Percentiles rank a stretch among this genome's conserved stretches.
Evolutionary conservation across 1,284 basidiomycete species (phyloP).

Genomic region (Ustilago xerochloae): DNA sequence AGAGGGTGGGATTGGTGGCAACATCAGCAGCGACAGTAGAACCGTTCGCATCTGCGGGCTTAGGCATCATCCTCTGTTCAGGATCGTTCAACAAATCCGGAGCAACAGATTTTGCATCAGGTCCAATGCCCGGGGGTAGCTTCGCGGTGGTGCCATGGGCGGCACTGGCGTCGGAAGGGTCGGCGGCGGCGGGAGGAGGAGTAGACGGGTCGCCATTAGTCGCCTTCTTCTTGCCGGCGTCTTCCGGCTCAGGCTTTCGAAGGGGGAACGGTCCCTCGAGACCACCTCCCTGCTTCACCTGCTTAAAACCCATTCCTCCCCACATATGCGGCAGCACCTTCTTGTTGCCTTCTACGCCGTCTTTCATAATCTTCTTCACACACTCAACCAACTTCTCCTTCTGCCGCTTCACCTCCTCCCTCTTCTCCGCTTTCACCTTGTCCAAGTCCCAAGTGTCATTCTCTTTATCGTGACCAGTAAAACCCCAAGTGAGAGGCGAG

Average conservation of each 20-base stretch:
- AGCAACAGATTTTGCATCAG: slow-evolving; percentile 7
- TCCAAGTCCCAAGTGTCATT: slow-evolving; percentile 6
- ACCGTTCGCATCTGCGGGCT: no score
- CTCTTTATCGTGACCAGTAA: slow-evolving; percentile 5
- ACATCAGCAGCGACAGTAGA: not conserved
- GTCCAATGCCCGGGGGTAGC: slow-evolving; percentile 13
- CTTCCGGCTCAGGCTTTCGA: not conserved
- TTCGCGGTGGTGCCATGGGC: not conserved
- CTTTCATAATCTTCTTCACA: not conserved
- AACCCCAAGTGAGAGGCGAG: slow-evolving; percentile 19
- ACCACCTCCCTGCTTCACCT: not conserved
- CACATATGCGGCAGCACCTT: slow-evolving; percentile 6
- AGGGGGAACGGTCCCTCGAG: not conserved
- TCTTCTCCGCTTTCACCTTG: not conserved
- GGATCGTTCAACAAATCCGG: slow-evolving; percentile 21
- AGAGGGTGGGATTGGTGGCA: not conserved
- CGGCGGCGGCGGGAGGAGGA: not conserved
- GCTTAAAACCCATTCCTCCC: slow-evolving; percentile 3
- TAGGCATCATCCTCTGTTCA: slow-evolving; percentile 8
- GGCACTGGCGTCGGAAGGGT: not conserved
- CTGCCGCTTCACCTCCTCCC: slow-evolving; percentile 4
- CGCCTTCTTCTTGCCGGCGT: not conserved
- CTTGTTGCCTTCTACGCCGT: not conserved
- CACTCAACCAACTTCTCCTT: slow-evolving; percentile 9
- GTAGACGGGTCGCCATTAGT: not conserved